Percentiles rank a stretch among this genome's conserved stretches.
phyloP scores from a whole-genome alignment of 345 rosid species.

The Luvunga scandens region DNA sequence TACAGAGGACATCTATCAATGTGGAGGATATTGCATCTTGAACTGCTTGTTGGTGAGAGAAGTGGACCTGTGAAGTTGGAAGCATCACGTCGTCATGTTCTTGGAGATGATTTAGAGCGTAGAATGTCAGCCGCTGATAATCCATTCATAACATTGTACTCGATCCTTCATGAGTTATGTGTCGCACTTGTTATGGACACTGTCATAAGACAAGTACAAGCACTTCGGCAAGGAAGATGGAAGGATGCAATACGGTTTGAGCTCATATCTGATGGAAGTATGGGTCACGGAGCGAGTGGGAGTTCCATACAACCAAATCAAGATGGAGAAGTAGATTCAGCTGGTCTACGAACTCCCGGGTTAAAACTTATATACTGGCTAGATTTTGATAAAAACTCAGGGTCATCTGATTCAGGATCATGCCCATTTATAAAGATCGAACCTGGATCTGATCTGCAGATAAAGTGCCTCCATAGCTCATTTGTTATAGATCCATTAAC shows the following conservation, averaged over 20 bases:
- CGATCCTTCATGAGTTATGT: constrained; percentile 90
- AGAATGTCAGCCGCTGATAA: constrained; percentile 88
- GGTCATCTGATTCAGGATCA: constrained; percentile 44
- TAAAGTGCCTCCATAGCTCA: constrained; percentile 71
- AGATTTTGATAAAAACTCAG: constrained; percentile 63
- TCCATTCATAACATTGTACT: constrained; percentile 70
- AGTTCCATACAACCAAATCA: constrained; percentile 56
- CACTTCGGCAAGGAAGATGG: constrained; percentile 91
- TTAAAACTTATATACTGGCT: constrained; percentile 83
- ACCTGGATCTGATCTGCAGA: constrained; percentile 82
- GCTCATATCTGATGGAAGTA: constrained; percentile 62
- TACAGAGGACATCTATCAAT: constrained; percentile 85
- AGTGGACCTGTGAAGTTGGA: constrained; percentile 76
- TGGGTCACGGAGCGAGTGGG: constrained; percentile 29
- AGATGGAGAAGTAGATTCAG: constrained; percentile 84
- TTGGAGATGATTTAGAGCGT: constrained; percentile 97
- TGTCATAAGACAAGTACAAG: constrained; percentile 87
- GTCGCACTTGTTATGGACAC: constrained; percentile 93
- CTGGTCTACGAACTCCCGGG: constrained; percentile 78
- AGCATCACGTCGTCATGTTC: constrained; percentile 64
- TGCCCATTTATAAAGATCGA: constrained; percentile 82
- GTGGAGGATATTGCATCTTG: constrained; percentile 99
- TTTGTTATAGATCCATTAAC: constrained; percentile 82
- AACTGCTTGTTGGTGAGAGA: constrained; percentile 95
- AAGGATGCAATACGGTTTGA: constrained; percentile 91